Evolutionary conservation across 192 early-diverging fungal genomes (phyloP), one percentile per base, ranked within the genome.

Genomic region (Podila horticola): DNA sequence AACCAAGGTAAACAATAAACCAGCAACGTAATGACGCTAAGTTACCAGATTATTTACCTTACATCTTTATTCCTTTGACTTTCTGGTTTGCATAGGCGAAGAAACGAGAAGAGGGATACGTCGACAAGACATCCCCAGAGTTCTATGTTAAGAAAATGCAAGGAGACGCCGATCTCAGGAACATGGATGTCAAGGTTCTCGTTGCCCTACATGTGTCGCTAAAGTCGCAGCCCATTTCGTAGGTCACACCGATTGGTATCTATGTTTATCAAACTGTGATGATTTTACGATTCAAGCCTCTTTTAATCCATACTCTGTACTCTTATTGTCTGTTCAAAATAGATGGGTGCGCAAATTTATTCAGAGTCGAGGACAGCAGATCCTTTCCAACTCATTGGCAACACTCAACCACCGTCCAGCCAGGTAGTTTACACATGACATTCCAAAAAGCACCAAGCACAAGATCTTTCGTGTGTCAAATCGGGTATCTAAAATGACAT

Each of bases 331-430:
- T 63, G 41, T 0, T 8, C 55, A 57, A 36, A 4, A 5, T 64
- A 89, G 87, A 30, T 95, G 94, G 94, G 93, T 95, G 22, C 86
- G 88, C 49, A 84, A 89, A 51, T 95, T 94, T 85, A 92, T 95
- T 34, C 92, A 93, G 38, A 86, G 86, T 49, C 87, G 90, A 69
- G 93, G 93, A 0, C 85, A 91, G 58, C 87, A 90, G 48, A 86
- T 89, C 30, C 82, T 94, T 34, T 89, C 90, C 5, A 91, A 90
- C 38, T 86, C 88, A 59, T 82, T 94, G 34, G 88, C 86, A 3
- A 87, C 84, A 22, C 77, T 94, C 49, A 93, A 86, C 12, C 79
- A 76, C 29, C 85, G 85, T 41, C 71, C 82, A 12, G 58, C 69
- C 62, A 87, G 86, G 88, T 89, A 82, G 20, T 45, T 45, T 17